Conservation (phyloP, 495 filamentous ascomycete genomes). For the Penicillium fimorum region DNA sequence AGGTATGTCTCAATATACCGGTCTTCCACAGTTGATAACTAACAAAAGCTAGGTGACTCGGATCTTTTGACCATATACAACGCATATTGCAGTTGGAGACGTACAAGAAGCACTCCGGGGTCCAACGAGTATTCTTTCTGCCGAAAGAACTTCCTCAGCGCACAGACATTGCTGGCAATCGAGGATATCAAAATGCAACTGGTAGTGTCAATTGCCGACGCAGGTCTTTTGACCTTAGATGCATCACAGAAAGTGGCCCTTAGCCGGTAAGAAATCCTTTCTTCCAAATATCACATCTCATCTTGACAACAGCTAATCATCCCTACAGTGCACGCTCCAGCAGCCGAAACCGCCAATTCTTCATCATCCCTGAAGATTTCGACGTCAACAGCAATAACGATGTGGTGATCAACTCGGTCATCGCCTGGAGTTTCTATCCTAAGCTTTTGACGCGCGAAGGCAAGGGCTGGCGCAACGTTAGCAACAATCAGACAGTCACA, state of each 20-base stretch:
- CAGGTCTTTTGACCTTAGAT: conserved; percentile 73
- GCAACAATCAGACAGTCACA: conserved; percentile 84
- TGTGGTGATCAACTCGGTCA: conserved; percentile 68
- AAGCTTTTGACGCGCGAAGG: conserved; percentile 84
- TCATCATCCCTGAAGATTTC: conserved; percentile 69
- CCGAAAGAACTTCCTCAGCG: conserved; percentile 82
- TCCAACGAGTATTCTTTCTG: conserved; percentile 81
- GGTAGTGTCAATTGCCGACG: conserved; percentile 74
- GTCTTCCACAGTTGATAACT: conserved; percentile 10
- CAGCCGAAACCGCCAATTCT: conserved; percentile 69
- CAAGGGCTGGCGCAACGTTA: conserved; percentile 84
- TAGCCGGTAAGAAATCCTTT: conserved; percentile 43
- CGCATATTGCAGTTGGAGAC: conserved; percentile 85
- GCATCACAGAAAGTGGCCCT: conserved; percentile 63
- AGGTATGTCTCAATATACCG: conserved; percentile 32
- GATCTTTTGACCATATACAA: conserved; percentile 92
- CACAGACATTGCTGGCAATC: conserved; percentile 81
- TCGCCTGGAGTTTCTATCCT: conserved; percentile 92
- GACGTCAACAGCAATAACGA: conserved; percentile 77
- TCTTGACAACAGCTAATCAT: conserved; percentile 22
- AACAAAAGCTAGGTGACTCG: conserved; percentile 62
- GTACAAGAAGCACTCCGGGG: conserved; percentile 62
- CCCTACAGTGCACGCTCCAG: conserved; percentile 47
- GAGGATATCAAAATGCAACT: conserved; percentile 94
- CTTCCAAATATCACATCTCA: conserved; percentile 12